phyloP scores from a whole-genome alignment of 805 yeast genomes.

The Zygosaccharomyces kombuchaensis region DNA sequence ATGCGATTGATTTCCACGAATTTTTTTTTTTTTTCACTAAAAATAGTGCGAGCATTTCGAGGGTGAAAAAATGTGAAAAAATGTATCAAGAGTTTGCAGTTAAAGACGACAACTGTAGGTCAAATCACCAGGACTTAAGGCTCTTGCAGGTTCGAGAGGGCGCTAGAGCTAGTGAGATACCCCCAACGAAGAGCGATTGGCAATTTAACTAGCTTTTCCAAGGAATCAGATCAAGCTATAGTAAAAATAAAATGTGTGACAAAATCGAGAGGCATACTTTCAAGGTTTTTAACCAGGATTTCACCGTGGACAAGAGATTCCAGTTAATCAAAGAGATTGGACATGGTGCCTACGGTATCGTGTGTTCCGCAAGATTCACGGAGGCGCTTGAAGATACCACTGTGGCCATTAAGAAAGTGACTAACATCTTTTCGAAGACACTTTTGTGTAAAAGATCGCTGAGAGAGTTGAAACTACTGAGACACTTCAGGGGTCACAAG shows the following conservation, averaged over 20 bases:
- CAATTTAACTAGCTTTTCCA: not conserved
- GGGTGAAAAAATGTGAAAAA: slow-evolving; percentile 5
- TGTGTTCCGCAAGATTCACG: slow-evolving; percentile 84
- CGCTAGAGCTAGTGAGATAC: not conserved
- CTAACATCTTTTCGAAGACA: slow-evolving; percentile 88
- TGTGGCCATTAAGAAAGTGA: slow-evolving; percentile 94
- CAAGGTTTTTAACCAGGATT: slow-evolving; percentile 84
- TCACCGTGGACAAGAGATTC: slow-evolving; percentile 83
- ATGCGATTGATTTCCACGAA: not conserved
- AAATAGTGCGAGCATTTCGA: slow-evolving; percentile 6
- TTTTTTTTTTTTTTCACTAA: slow-evolving; percentile 1
- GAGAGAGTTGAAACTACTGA: slow-evolving; percentile 81
- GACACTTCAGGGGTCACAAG: slow-evolving; percentile 94
- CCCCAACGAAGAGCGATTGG: not conserved
- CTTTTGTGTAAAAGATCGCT: slow-evolving; percentile 88
- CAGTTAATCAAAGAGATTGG: slow-evolving; percentile 90
- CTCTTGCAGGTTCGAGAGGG: not conserved
- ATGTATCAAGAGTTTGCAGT: not conserved
- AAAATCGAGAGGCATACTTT: slow-evolving; percentile 43
- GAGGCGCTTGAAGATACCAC: slow-evolving; percentile 69
- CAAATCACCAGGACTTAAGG: not conserved
- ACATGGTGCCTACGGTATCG: slow-evolving; percentile 97
- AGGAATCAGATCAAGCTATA: not conserved
- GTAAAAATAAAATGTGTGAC: slow-evolving; percentile 22
- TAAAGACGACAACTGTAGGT: not conserved